phyloP scores from a whole-genome alignment of 2,329 filamentous ascomycete genomes.

The Aspergillus hortae region DNA sequence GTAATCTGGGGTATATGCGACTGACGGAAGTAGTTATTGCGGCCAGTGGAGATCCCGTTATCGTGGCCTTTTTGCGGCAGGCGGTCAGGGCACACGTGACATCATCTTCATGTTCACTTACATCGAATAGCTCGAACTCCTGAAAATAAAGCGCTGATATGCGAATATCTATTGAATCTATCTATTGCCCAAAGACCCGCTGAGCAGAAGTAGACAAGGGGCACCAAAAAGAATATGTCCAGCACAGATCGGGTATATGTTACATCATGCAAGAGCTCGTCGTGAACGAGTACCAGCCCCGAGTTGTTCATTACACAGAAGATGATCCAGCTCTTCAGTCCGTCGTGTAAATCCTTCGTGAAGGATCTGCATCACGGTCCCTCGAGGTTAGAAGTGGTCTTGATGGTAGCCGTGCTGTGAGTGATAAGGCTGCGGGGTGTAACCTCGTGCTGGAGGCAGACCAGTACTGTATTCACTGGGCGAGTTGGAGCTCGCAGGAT shows the following conservation, averaged over 20 bases:
- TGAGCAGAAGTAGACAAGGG: not conserved
- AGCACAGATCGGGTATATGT: slow-evolving; percentile 6
- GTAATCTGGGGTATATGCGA: too few species aligned
- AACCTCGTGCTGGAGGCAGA: slow-evolving; percentile 17
- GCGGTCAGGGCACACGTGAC: not conserved
- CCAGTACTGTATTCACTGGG: slow-evolving; percentile 18
- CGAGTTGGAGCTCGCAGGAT: not conserved
- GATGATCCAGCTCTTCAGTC: slow-evolving; percentile 24
- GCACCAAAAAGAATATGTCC: not conserved
- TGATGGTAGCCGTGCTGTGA: slow-evolving; percentile 8
- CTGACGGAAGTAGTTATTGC: not conserved
- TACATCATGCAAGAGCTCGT: slow-evolving; percentile 5
- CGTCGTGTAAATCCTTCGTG: slow-evolving; percentile 6
- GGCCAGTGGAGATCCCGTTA: not conserved
- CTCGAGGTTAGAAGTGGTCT: slow-evolving; percentile 8
- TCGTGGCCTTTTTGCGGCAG: not conserved
- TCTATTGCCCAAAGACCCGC: not conserved
- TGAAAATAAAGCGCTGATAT: not conserved
- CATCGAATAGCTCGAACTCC: not conserved
- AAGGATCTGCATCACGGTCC: not conserved
- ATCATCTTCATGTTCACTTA: too few species aligned
- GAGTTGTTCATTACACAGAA: slow-evolving; percentile 24
- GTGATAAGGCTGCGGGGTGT: slow-evolving; percentile 17
- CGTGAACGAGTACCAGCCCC: not conserved
- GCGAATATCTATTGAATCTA: not conserved